Evolutionary conservation across 2,329 filamentous ascomycete genomes (phyloP).

Genomic region (Trichoderma simmonsii): DNA sequence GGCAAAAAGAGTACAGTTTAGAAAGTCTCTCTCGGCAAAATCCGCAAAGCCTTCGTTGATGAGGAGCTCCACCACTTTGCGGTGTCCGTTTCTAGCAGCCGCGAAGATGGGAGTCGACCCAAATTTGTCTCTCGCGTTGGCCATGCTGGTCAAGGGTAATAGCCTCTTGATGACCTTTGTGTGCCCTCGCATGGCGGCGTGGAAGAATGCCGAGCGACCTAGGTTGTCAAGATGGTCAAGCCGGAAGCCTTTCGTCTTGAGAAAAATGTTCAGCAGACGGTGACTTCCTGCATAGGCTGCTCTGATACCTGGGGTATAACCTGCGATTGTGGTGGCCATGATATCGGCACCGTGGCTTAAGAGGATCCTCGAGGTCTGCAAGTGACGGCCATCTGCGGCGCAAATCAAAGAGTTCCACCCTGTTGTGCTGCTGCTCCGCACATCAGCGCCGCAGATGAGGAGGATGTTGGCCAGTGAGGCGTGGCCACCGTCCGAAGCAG

Average conservation of each 20-base stretch:
- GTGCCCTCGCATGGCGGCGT: constrained; percentile 18
- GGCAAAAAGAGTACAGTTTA: constrained; percentile 6
- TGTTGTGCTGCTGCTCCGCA: not conserved
- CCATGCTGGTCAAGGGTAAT: constrained; percentile 1
- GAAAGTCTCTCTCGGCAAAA: constrained; percentile 7
- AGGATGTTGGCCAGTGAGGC: constrained; percentile 8
- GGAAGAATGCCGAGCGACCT: constrained; percentile 16
- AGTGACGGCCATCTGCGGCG: constrained; percentile 9
- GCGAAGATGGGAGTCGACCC: constrained; percentile 17
- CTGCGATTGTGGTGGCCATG: not conserved
- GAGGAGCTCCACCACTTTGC: not conserved
- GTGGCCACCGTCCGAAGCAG: constrained; percentile 6
- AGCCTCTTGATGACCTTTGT: not conserved
- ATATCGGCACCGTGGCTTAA: constrained; percentile 12
- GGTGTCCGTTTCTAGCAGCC: constrained; percentile 18
- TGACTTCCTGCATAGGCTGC: constrained; percentile 10
- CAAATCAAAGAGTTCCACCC: constrained; percentile 15
- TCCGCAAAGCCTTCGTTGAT: not conserved
- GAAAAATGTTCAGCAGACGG: not conserved
- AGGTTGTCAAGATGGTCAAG: constrained; percentile 6
- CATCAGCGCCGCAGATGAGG: constrained; percentile 6
- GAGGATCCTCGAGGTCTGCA: not conserved
- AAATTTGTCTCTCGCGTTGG: constrained; percentile 4
- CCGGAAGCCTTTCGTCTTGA: not conserved
- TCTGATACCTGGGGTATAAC: constrained; percentile 7